A percentile compares a stretch with the other conserved stretches of the same genome.
These are phyloP conservation scores for Ustanciosporium gigantosporum DNA, from an alignment of 1,284 basidiomycete species.

Conservation along the genomic window DNA sequence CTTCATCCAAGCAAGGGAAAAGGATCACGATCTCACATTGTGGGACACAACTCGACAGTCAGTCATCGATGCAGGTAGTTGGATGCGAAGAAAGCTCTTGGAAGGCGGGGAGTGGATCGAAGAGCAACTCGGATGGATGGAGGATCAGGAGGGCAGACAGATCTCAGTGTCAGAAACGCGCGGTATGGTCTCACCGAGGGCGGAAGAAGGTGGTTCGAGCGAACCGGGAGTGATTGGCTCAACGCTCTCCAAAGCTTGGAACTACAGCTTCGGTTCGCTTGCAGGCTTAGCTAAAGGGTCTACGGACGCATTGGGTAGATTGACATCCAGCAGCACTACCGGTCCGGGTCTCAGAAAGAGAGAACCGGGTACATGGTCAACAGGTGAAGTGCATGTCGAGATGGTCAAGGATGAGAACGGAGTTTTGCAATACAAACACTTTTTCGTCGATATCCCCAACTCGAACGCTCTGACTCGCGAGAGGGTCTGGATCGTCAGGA, in stretches of 20 bases:
- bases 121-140: slow-evolving; percentile 26
- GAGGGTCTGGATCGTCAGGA: slow-evolving; percentile 41
- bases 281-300: slow-evolving; percentile 22
- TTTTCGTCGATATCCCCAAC: slow-evolving; percentile 50
- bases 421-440: slow-evolving; percentile 41
- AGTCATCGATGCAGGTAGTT: slow-evolving; percentile 35
- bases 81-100: slow-evolving; percentile 32
- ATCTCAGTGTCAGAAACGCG: too few species aligned
- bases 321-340: background rate
- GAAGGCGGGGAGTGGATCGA: slow-evolving; percentile 39
- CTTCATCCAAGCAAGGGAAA: slow-evolving; percentile 47
- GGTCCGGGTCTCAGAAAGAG: too few species aligned
- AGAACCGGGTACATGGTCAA: slow-evolving; percentile 47
- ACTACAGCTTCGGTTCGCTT: slow-evolving; percentile 17
- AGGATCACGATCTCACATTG: slow-evolving; percentile 40
- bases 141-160: too few species aligned
- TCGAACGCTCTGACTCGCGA: slow-evolving; percentile 35
- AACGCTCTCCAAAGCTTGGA: slow-evolving; percentile 12
- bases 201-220: background rate
- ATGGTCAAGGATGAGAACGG: slow-evolving; percentile 51
- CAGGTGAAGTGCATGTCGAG: slow-evolving; percentile 52
- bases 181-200: too few species aligned
- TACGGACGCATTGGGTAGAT: slow-evolving; percentile 9
- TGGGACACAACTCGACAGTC: slow-evolving; percentile 36
- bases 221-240: background rate